Conservation (phyloP, 164 flowering plant species). For the Hamamelis virginiana region DNA sequence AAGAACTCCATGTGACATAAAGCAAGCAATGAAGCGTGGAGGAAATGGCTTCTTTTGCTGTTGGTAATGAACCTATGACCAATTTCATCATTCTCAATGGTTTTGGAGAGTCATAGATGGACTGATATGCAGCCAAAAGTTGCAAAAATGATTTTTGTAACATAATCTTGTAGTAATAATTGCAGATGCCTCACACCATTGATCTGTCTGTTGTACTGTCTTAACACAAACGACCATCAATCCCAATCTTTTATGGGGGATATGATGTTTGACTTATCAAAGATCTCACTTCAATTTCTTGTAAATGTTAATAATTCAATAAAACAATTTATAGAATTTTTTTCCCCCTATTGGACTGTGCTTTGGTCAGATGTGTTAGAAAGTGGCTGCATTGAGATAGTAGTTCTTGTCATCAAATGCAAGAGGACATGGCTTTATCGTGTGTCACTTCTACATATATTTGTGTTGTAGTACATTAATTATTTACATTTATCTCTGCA, state of each 20-base stretch:
- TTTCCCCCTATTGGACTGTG: no score
- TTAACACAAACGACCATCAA: constrained; percentile 1
- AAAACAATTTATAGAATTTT: neutral
- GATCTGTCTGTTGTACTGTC: constrained; percentile 1
- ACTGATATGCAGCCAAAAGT: neutral
- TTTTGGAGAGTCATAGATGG: neutral
- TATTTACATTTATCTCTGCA: no score
- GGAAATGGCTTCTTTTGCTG: neutral
- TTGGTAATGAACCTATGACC: neutral
- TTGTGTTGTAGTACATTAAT: no score
- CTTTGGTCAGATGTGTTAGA: neutral
- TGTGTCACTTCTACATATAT: no score
- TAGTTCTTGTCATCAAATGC: no score
- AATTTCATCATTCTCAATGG: neutral
- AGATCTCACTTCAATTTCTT: neutral
- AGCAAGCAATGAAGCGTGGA: neutral
- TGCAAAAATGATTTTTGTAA: neutral
- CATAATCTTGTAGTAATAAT: neutral
- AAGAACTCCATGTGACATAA: neutral
- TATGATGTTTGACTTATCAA: neutral
- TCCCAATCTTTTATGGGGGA: constrained; percentile 11
- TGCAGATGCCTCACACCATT: neutral
- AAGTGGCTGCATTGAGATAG: neutral
- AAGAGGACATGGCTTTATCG: no score
- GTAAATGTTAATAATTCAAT: constrained; percentile 7